These are phyloP conservation scores for Suillus hirtellus DNA, from an alignment of 768 basidiomycete species.

Conservation along the genomic window DNA sequence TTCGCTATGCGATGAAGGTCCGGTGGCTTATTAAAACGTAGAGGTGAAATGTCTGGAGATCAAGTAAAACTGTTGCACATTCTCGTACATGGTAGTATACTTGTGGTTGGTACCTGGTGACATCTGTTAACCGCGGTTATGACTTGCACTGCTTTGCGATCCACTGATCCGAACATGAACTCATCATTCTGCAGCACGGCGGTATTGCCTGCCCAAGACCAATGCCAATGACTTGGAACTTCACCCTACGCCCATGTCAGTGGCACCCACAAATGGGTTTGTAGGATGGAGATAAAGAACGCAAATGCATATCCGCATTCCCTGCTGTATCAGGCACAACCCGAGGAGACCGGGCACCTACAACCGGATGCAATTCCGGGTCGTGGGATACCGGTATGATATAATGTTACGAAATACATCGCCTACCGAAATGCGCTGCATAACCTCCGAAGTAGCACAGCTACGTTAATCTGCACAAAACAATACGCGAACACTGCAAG, in stretches of 20 bases:
- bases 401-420: background rate
- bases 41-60: slow-evolving; percentile 74
- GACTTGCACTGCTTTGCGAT: slow-evolving; percentile 1
- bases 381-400: background rate
- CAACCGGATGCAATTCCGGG: background rate
- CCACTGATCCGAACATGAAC: background rate
- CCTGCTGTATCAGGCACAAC: slow-evolving; percentile 1
- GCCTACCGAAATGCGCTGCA: background rate
- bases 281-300: background rate
- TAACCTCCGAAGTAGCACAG: background rate
- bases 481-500: background rate
- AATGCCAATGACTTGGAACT: background rate
- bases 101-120: background rate
- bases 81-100: background rate
- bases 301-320: background rate
- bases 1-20: background rate
- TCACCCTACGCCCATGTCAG: background rate
- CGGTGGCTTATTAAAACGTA: slow-evolving; percentile 25
- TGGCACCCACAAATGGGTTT: background rate
- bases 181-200: background rate
- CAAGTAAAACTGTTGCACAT: slow-evolving; percentile 42
- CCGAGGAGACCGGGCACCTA: background rate
- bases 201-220: background rate
- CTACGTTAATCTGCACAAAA: background rate
- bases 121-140: background rate